These are phyloP conservation scores for Malbranchea cinnamomea DNA, from an alignment of 2,329 filamentous ascomycete genomes.

Conservation along the genomic window DNA sequence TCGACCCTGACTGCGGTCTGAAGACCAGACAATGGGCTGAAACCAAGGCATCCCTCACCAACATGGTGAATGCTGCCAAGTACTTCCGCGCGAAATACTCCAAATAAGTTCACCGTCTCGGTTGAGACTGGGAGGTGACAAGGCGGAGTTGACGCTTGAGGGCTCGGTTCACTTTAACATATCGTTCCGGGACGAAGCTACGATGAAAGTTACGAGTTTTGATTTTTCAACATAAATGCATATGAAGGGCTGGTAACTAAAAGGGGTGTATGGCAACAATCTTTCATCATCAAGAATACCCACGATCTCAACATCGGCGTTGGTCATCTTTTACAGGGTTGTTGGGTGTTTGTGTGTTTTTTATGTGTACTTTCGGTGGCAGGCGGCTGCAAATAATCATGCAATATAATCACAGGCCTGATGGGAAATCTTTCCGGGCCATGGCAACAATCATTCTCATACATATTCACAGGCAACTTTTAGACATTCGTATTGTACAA, in stretches of 20 bases:
- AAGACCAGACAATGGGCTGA: slow-evolving; percentile 99
- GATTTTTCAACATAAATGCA: slow-evolving; percentile 14
- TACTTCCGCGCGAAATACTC: slow-evolving; percentile 82
- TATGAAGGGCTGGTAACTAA: slow-evolving; percentile 8
- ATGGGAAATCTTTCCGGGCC: too few relatives aligned
- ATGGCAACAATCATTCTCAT: too few relatives aligned
- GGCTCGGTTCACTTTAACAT: too few relatives aligned
- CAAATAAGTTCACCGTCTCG: slow-evolving; percentile 30
- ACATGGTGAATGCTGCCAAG: slow-evolving; percentile 98
- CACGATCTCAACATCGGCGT: slow-evolving; percentile 39
- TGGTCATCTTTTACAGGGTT: slow-evolving; percentile 14
- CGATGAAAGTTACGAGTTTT: too few relatives aligned
- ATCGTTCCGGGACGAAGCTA: too few relatives aligned
- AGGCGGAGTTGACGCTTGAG: not conserved
- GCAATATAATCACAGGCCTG: too few relatives aligned
- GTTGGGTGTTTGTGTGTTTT: slow-evolving; percentile 4
- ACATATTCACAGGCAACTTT: too few relatives aligned
- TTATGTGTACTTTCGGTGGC: slow-evolving; percentile 1
- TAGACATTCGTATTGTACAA: too few relatives aligned
- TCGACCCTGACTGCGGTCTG: slow-evolving; percentile 97
- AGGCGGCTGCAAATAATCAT: too few relatives aligned
- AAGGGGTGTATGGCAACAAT: slow-evolving; percentile 1
- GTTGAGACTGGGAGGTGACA: not conserved
- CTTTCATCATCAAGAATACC: slow-evolving; percentile 21
- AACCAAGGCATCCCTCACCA: slow-evolving; percentile 88